Conservation (phyloP, 306 rosid species). For the Cercis canadensis region DNA sequence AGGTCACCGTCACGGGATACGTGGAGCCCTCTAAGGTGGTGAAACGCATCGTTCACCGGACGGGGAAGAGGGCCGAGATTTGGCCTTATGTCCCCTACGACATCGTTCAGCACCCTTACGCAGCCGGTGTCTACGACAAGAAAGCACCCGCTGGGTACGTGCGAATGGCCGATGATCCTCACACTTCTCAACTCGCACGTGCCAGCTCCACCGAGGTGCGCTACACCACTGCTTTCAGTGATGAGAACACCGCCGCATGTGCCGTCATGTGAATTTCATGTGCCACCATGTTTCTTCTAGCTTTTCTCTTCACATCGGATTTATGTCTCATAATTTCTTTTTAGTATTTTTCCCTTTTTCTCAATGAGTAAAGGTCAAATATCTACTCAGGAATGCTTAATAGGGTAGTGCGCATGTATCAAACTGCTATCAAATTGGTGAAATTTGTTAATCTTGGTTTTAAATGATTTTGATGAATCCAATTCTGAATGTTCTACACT, state of each 20-base stretch:
- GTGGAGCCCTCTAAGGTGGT: slow-evolving; percentile 74
- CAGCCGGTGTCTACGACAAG: slow-evolving; percentile 69
- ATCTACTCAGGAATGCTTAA: neutral
- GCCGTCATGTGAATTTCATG: slow-evolving; percentile 54
- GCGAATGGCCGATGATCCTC: slow-evolving; percentile 50
- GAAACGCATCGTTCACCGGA: slow-evolving; percentile 67
- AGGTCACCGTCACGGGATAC: slow-evolving; percentile 73
- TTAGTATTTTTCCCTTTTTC: no score
- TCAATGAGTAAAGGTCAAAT: no score
- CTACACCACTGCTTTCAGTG: slow-evolving; percentile 89
- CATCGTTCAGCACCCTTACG: slow-evolving; percentile 81
- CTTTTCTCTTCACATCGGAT: neutral
- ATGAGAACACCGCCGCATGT: slow-evolving; percentile 76
- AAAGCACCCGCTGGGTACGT: slow-evolving; percentile 88
- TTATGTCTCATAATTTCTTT: neutral
- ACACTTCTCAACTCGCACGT: slow-evolving; percentile 56
- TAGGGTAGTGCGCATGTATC: no score
- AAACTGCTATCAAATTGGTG: neutral
- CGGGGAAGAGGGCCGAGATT: slow-evolving; percentile 80
- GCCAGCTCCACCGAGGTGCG: slow-evolving; percentile 82
- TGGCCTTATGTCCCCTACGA: slow-evolving; percentile 95
- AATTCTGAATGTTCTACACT: neutral
- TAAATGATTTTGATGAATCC: neutral
- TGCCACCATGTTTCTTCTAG: neutral
- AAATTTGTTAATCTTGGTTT: neutral